These are phyloP conservation scores for Kokia cookei DNA, from an alignment of 441 rosid genomes.

Conservation along the genomic window DNA sequence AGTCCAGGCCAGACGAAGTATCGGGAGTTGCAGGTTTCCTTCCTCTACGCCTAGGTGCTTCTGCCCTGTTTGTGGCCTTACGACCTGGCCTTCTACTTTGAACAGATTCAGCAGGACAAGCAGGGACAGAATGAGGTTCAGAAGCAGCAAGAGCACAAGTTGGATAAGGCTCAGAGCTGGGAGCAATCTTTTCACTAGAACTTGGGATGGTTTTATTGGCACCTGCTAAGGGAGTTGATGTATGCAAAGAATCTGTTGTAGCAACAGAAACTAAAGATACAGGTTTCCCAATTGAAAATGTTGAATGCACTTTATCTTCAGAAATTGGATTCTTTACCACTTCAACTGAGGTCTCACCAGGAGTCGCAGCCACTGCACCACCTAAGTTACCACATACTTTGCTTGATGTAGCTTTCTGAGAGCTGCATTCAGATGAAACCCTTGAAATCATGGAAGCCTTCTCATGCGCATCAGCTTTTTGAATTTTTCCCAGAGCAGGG, in stretches of 20 bases:
- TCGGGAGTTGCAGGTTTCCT: slow-evolving; percentile 34
- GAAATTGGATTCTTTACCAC: slow-evolving; percentile 22
- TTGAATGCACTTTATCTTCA: slow-evolving; percentile 15
- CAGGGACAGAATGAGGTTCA: slow-evolving; percentile 18
- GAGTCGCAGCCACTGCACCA: slow-evolving; percentile 14
- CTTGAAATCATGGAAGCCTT: slow-evolving; percentile 32
- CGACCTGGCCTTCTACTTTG: slow-evolving; percentile 42
- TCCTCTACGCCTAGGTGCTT: slow-evolving; percentile 46
- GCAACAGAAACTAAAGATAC: slow-evolving; percentile 12
- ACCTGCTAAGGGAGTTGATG: slow-evolving; percentile 18
- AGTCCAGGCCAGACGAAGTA: slow-evolving; percentile 28
- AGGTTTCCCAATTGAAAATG: slow-evolving; percentile 10
- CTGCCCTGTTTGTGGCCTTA: slow-evolving; percentile 29
- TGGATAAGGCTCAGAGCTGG: slow-evolving; percentile 25
- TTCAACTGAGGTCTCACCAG: slow-evolving; percentile 21
- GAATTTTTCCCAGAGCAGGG: slow-evolving; percentile 22
- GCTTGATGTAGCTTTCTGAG: slow-evolving; percentile 20
- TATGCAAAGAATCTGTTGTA: slow-evolving; percentile 13
- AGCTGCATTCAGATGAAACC: slow-evolving; percentile 25
- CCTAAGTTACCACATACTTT: slow-evolving; percentile 22
- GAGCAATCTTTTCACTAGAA: slow-evolving; percentile 15
- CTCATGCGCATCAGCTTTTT: slow-evolving; percentile 18
- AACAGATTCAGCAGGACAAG: slow-evolving; percentile 17
- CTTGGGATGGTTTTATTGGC: slow-evolving; percentile 9
- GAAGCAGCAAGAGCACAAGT: slow-evolving; percentile 17